Conservation (phyloP, 108 stramenopile genomes). For the Skeletonema marinoi region DNA sequence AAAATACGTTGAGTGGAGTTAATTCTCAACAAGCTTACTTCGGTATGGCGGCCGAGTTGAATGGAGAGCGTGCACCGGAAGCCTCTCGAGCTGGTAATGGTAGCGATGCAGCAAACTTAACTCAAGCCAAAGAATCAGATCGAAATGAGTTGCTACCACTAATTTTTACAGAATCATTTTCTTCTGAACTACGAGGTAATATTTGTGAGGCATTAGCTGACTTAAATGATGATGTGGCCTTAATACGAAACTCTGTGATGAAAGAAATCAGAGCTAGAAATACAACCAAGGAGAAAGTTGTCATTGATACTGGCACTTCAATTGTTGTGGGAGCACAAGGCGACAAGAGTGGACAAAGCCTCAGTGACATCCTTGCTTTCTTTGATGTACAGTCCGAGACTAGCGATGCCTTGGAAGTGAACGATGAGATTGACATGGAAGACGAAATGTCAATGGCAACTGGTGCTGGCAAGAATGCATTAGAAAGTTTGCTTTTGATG, state of each 20-base stretch:
- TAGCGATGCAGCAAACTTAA: not conserved
- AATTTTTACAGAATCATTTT: conserved; percentile 16
- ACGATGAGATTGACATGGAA: not conserved
- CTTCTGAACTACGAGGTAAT: conserved; percentile 4
- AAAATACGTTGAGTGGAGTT: conserved; percentile 21
- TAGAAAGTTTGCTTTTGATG: conserved; percentile 21
- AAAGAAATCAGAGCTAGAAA: conserved; percentile 8
- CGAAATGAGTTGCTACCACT: not conserved
- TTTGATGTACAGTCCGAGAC: conserved; percentile 3
- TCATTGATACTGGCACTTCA: not conserved
- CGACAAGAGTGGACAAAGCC: not conserved
- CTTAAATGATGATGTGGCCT: conserved; percentile 6
- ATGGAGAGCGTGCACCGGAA: not conserved
- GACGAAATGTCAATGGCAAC: conserved; percentile 31
- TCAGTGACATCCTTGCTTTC: not conserved
- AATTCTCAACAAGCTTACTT: not conserved
- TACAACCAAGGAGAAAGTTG: not conserved
- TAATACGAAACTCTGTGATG: conserved; percentile 6
- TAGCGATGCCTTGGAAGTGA: not conserved
- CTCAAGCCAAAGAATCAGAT: not conserved
- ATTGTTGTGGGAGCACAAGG: too few species aligned
- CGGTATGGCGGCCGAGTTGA: conserved; percentile 4
- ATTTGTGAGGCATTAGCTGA: conserved; percentile 10
- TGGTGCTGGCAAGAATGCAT: conserved; percentile 32
- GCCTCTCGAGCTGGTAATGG: not conserved